Base-by-base conservation (phyloP, 1,284 basidiomycete genomes). In the Chalciporus piperatoides region DNA sequence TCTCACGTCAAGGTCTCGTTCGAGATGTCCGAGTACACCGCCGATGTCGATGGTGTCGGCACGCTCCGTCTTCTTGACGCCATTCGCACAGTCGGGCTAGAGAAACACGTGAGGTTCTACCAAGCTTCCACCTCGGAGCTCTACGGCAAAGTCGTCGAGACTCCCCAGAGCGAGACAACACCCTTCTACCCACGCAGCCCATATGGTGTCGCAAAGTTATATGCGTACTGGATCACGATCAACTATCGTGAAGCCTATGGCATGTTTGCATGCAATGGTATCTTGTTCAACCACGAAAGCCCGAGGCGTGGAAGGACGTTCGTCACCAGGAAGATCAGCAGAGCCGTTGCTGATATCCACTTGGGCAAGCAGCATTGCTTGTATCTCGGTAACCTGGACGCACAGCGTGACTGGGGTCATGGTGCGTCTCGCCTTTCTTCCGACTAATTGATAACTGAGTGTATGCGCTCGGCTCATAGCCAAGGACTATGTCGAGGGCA, bases 1-100 rank as follows among this genome's bases (percentile, higher is more conserved):
- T 92, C 89, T 44, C 92, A 96, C 72, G 92, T 96, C 74, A 96
- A 96, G 69, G 92, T 96, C 57, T 95, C 92, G 25, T 96, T 96
- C 69, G 92, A 95, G 71, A 94, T 96, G 90, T 90, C 92, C 32
- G 92, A 96, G 71, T 96, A 96, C 72, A 96, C 93, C 0, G 91
- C 88, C 51, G 91, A 96, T 62, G 92, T 96, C 46, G 93, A 96
- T 61, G 93, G 84, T 9, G 77, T 95, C 30, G 92, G 92, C 48
- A 96, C 92, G 1, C 80, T 96, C 41, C 89, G 92, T 59, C 80
- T 96, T 50, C 83, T 96, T 49, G 93, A 96, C 62, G 93, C 92
- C 47, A 86, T 96, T 68, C 82, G 92, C 35, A 96, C 92, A 6
- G 92, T 91, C 67, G 92, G 93, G 8, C 79, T 94, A 55, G 84